phyloP scores from a whole-genome alignment of 352 stramenopile species.

The Phytophthora syringae region DNA sequence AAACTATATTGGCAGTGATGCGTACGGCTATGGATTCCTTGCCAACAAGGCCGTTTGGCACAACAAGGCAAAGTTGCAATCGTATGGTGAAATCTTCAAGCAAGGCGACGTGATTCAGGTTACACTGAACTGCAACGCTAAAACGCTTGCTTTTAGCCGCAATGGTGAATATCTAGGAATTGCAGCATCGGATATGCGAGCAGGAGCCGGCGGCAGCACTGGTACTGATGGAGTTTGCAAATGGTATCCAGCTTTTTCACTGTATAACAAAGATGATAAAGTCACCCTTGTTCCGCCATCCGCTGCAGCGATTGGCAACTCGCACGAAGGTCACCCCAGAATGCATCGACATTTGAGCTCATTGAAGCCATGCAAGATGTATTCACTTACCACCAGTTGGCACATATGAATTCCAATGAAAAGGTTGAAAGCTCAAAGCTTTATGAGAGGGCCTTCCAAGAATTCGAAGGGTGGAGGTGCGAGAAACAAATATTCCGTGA shows the following conservation, averaged over 20 bases:
- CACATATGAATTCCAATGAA: neutral
- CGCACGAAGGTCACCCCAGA: slow-evolving; percentile 28
- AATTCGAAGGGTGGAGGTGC: slow-evolving; percentile 39
- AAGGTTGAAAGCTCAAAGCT: slow-evolving; percentile 1
- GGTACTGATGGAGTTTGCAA: slow-evolving; percentile 38
- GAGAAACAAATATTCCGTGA: slow-evolving; percentile 41
- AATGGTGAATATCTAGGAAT: slow-evolving; percentile 90
- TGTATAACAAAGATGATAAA: slow-evolving; percentile 94
- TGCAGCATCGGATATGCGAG: slow-evolving; percentile 74
- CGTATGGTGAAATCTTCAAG: slow-evolving; percentile 93
- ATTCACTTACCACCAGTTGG: slow-evolving; percentile 26
- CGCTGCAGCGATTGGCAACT: slow-evolving; percentile 5
- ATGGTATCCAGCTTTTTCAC: slow-evolving; percentile 89
- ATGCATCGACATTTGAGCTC: slow-evolving; percentile 46
- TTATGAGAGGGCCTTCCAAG: slow-evolving; percentile 34
- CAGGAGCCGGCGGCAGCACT: neutral
- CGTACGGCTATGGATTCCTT: slow-evolving; percentile 89
- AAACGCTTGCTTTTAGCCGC: slow-evolving; percentile 84
- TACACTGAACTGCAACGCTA: slow-evolving; percentile 80
- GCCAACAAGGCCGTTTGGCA: slow-evolving; percentile 93
- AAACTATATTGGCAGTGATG: slow-evolving; percentile 92
- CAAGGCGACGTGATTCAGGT: slow-evolving; percentile 90
- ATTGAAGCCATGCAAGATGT: slow-evolving; percentile 42
- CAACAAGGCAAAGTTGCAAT: slow-evolving; percentile 90
- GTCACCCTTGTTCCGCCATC: slow-evolving; percentile 70